Evolutionary conservation across 2,329 filamentous ascomycete species (phyloP).

Genomic region (Botrytis galanthina): DNA sequence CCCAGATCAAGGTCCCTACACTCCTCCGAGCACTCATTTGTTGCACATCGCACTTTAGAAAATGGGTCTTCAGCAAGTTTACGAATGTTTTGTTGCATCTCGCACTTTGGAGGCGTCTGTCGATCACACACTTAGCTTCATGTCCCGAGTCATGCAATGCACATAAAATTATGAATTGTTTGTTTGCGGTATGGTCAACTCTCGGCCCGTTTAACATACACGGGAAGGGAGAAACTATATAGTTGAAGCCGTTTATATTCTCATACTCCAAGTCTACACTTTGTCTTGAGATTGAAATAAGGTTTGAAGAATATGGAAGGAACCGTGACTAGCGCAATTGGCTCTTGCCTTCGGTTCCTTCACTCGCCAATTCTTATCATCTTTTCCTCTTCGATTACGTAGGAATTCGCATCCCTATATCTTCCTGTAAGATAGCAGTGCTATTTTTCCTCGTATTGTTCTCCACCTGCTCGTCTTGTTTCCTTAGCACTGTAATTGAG

Average conservation of each 20-base stretch:
- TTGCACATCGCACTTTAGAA: not conserved
- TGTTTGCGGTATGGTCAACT: not conserved
- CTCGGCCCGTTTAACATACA: not conserved
- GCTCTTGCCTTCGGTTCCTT: not conserved
- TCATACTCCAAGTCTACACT: not conserved
- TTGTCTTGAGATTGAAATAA: slow-evolving; percentile 1
- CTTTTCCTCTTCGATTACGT: not conserved
- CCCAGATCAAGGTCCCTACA: not conserved
- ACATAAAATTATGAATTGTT: not conserved
- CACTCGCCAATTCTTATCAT: not conserved
- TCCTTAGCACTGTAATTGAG: not conserved
- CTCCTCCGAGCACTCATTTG: not conserved
- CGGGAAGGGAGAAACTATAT: not conserved
- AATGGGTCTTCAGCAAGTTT: not conserved
- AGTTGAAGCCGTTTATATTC: not conserved
- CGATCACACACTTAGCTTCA: slow-evolving; percentile 1
- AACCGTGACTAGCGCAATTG: not conserved
- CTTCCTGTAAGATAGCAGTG: not conserved
- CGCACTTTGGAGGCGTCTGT: not conserved
- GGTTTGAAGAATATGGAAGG: not conserved
- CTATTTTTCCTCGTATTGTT: not conserved
- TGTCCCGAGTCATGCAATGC: not conserved
- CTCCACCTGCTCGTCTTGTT: not conserved
- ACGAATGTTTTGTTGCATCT: not conserved
- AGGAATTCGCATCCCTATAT: not conserved